phyloP scores from a whole-genome alignment of 306 rosid genomes.

The Luffa acutangula region DNA sequence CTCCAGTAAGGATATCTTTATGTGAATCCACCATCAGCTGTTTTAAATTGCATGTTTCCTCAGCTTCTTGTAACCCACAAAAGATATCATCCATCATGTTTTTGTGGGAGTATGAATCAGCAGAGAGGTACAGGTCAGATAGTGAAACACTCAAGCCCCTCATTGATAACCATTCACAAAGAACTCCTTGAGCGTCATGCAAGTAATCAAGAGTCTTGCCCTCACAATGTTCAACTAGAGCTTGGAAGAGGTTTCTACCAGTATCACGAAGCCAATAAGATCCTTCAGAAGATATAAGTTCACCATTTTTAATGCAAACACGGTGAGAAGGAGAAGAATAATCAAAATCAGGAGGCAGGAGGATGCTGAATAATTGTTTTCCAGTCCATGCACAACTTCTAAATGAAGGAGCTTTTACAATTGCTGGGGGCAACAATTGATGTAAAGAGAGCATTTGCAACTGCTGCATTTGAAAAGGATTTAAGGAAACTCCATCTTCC shows the following conservation, averaged over 20 bases:
- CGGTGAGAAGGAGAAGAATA: conserved; percentile 38
- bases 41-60: conserved; percentile 42
- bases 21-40: conserved; percentile 53
- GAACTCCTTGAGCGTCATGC: conserved; percentile 57
- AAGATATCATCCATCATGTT: conserved; percentile 74
- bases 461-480: conserved; percentile 68
- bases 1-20: conserved; percentile 36
- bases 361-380: conserved; percentile 76
- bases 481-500: conserved; percentile 46
- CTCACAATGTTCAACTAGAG: conserved; percentile 36
- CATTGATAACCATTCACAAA: conserved; percentile 83
- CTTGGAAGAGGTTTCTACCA: conserved; percentile 46
- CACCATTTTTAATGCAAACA: conserved; percentile 45
- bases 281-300: conserved; percentile 65
- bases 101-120: conserved; percentile 41
- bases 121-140: conserved; percentile 57
- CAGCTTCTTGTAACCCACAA: conserved; percentile 70
- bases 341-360: conserved; percentile 56
- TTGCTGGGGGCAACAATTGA: conserved; percentile 33
- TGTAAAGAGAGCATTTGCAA: conserved; percentile 49
- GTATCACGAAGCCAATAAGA: conserved; percentile 70
- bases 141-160: conserved; percentile 90
- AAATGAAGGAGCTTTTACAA: conserved; percentile 47
- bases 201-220: conserved; percentile 45
- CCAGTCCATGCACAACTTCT: conserved; percentile 55